Conservation (phyloP, 805 yeast species). For the Metschnikowia kofuensis region DNA sequence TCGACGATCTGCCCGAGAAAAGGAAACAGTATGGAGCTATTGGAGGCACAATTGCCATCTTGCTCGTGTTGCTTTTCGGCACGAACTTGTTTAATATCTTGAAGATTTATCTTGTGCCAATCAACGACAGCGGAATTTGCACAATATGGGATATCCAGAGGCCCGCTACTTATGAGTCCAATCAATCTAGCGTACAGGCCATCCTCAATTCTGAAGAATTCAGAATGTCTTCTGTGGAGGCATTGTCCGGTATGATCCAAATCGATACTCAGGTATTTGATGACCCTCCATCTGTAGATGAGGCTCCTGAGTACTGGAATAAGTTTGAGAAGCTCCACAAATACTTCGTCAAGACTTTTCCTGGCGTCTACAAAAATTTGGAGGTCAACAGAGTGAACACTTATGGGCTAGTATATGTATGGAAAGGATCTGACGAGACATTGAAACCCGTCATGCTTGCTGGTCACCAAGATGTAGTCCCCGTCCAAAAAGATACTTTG, state of each 20-base stretch:
- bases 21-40: conserved; percentile 12
- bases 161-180: conserved; percentile 24
- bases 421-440: conserved; percentile 31
- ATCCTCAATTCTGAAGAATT: conserved; percentile 13
- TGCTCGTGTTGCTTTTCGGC: conserved; percentile 19
- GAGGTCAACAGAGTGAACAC: conserved; percentile 35
- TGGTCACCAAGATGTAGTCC: conserved; percentile 44
- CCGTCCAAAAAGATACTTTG: conserved; percentile 38
- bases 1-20: conserved; percentile 11
- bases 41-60: conserved; percentile 3
- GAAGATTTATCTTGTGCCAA: conserved; percentile 18
- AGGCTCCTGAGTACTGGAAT: conserved; percentile 18
- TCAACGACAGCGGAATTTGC: conserved; percentile 15
- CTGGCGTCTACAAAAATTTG: conserved; percentile 31
- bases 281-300: conserved; percentile 17
- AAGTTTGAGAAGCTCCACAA: conserved; percentile 26
- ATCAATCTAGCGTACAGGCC: conserved; percentile 28
- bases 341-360: conserved; percentile 31
- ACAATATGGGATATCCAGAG: conserved; percentile 17
- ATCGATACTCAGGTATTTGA: conserved; percentile 19
- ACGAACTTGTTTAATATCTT: conserved; percentile 21
- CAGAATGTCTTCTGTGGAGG: conserved; percentile 10
- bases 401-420: conserved; percentile 35
- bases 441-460: conserved; percentile 36
- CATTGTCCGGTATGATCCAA: conserved; percentile 16